phyloP scores from a whole-genome alignment of 2,329 filamentous ascomycete species.

The Fusarium solani-melongenae region DNA sequence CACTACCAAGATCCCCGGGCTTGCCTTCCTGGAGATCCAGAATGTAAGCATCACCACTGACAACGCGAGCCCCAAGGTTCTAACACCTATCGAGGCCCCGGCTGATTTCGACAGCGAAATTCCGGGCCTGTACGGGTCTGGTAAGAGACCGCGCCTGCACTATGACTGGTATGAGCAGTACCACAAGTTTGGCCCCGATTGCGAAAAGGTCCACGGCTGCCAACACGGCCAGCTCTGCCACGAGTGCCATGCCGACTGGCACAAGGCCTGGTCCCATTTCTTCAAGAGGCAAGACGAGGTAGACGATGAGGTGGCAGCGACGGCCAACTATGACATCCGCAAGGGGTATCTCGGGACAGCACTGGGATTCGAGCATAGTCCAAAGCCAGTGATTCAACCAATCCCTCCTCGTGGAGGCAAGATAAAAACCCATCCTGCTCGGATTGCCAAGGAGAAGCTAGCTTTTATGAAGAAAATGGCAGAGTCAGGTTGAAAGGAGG shows the following conservation, averaged over 20 bases:
- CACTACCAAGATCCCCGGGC: neutral
- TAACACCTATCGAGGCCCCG: neutral
- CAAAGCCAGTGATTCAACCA: constrained; percentile 9
- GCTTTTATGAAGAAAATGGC: neutral
- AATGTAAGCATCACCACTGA: neutral
- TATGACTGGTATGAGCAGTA: constrained; percentile 40
- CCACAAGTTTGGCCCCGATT: constrained; percentile 29
- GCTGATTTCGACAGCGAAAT: constrained; percentile 32
- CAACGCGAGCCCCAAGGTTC: neutral
- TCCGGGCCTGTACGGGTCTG: constrained; percentile 27
- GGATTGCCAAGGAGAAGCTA: constrained; percentile 25
- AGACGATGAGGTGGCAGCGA: neutral
- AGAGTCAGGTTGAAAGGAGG: neutral
- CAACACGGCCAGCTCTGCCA: constrained; percentile 20
- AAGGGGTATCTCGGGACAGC: constrained; percentile 9
- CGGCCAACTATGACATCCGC: constrained; percentile 11
- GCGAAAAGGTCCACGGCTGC: constrained; percentile 34
- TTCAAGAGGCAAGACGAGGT: constrained; percentile 27
- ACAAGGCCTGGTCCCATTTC: constrained; percentile 25
- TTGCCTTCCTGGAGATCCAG: neutral
- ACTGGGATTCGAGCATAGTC: constrained; percentile 4
- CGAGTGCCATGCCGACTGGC: constrained; percentile 35
- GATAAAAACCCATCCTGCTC: constrained; percentile 31
- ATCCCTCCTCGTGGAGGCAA: constrained; percentile 24
- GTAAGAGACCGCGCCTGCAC: constrained; percentile 11